Evolutionary conservation across 2,329 filamentous ascomycete genomes (phyloP), one percentile per base, ranked within the genome.

Genomic region (Zelopaecilomyces penicillatus): DNA sequence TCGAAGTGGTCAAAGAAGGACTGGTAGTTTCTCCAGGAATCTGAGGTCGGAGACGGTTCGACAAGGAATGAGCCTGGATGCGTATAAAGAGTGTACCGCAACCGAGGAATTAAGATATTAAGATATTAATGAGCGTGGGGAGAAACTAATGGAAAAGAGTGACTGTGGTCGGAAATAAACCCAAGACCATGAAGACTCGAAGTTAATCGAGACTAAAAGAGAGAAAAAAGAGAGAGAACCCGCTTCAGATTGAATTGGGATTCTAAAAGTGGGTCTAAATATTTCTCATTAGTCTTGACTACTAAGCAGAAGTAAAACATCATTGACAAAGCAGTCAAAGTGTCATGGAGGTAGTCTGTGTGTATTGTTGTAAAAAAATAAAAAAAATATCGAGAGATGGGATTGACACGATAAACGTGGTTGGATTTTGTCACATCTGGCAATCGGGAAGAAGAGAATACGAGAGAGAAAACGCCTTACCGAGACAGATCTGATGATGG

Each of bases 111-210:
- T 63, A 69, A 60, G 66, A 60, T 67, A 73, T 76, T 77, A 78
- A 61, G 60, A 57, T 72, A 78, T 78, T 78, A 78, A 78, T 55
- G 75, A 78, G 68, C 63, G 75, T 76, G 66, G 52, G 70, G 69
- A 72, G 70, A 57, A 66, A 63, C 55, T 59, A 64, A 62, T 54
- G 52, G 57, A 70, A 79, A 79, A 65, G 74, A 80, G 70, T 75
- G 76, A 75, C 71, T 60, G 65, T 71, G 73, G 72, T 69, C 68
- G 67, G 65, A 63, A 65, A 62, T 54, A 61, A 64, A 64, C 67
- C 67, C 66, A 64, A 63, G 61, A 66, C 65, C 65, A 70, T 69
- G 67, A 51, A 61, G 54, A 51, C 56, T 58, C 55, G 52, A 43
- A 36, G 53, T 69, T 66, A 68, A 68, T 63, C 68, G 60, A 63